Conservation (phyloP, 2,329 filamentous ascomycete species). For the Diaporthe velutina region DNA sequence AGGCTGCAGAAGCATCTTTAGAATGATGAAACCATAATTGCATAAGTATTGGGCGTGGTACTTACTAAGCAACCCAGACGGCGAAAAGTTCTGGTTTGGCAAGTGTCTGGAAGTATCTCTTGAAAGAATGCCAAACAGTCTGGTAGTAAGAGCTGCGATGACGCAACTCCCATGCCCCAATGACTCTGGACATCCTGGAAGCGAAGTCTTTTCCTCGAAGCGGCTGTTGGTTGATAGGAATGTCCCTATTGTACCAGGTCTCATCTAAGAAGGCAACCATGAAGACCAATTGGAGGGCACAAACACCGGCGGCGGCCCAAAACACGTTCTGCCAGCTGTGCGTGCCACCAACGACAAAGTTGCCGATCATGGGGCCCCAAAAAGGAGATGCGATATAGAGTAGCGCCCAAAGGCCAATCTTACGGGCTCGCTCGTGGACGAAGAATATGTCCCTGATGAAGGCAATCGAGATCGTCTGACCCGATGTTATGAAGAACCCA, state of each 20-base stretch:
- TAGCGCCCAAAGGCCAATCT: constrained; percentile 49
- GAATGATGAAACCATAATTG: not conserved
- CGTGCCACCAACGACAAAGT: constrained; percentile 50
- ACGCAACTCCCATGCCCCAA: constrained; percentile 1
- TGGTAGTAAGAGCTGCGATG: constrained; percentile 22
- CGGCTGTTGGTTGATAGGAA: not conserved
- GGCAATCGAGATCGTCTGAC: constrained; percentile 51
- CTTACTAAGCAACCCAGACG: constrained; percentile 19
- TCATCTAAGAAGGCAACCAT: constrained; percentile 42
- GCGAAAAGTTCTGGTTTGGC: constrained; percentile 4
- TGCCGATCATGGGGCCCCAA: constrained; percentile 46
- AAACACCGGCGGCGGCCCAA: constrained; percentile 47
- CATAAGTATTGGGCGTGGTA: not conserved
- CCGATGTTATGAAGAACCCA: constrained; percentile 60
- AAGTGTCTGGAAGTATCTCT: constrained; percentile 1
- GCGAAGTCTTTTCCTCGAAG: not conserved
- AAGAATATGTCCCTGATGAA: constrained; percentile 62
- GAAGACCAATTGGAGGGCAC: constrained; percentile 45
- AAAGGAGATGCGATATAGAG: constrained; percentile 46
- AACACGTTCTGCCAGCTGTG: constrained; percentile 50
- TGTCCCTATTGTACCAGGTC: constrained; percentile 31
- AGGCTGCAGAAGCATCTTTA: constrained; percentile 8
- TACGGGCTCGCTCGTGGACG: constrained; percentile 57
- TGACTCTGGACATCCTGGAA: not conserved
- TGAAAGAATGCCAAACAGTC: not conserved